Conservation (phyloP, 2,329 filamentous ascomycete genomes). For the Pseudogymnoascus sp. region DNA sequence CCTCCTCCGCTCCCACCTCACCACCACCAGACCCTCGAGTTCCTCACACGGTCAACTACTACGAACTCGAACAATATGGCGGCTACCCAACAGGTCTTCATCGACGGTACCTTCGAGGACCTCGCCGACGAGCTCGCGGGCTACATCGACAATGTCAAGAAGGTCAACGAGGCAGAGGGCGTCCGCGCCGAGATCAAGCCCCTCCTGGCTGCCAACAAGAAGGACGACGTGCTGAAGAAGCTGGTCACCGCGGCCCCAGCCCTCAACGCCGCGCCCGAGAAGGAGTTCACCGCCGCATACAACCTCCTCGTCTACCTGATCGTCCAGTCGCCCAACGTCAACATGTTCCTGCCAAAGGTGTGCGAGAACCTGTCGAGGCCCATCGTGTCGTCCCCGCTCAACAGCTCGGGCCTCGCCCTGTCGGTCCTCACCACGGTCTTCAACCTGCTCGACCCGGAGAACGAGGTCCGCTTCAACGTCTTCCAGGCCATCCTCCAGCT, state of each 20-base stretch:
- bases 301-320: slow-evolving; percentile 94
- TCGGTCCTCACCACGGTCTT: slow-evolving; percentile 91
- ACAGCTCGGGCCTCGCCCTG: slow-evolving; percentile 78
- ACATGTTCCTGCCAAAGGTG: slow-evolving; percentile 78
- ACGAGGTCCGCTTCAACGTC: slow-evolving; percentile 80
- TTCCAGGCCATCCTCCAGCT: slow-evolving; percentile 83
- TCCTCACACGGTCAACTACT: neutral
- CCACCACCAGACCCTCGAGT: neutral
- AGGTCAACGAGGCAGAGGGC: slow-evolving; percentile 46
- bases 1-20: neutral
- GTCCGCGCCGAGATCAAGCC: slow-evolving; percentile 59
- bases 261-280: slow-evolving; percentile 83
- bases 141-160: slow-evolving; percentile 78
- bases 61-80: slow-evolving; percentile 4
- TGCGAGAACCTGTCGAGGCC: slow-evolving; percentile 86
- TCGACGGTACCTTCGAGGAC: slow-evolving; percentile 92
- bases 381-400: slow-evolving; percentile 74
- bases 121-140: slow-evolving; percentile 90
- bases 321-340: slow-evolving; percentile 73
- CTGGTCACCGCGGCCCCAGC: slow-evolving; percentile 70
- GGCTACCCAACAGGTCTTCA: slow-evolving; percentile 46
- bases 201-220: slow-evolving; percentile 62
- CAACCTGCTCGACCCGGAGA: slow-evolving; percentile 75
- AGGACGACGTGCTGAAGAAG: slow-evolving; percentile 81
- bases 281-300: slow-evolving; percentile 92